Evolutionary conservation across 2,329 filamentous ascomycete species (phyloP), one percentile per base, ranked within the genome.

Genomic region (Trichoderma sp.): DNA sequence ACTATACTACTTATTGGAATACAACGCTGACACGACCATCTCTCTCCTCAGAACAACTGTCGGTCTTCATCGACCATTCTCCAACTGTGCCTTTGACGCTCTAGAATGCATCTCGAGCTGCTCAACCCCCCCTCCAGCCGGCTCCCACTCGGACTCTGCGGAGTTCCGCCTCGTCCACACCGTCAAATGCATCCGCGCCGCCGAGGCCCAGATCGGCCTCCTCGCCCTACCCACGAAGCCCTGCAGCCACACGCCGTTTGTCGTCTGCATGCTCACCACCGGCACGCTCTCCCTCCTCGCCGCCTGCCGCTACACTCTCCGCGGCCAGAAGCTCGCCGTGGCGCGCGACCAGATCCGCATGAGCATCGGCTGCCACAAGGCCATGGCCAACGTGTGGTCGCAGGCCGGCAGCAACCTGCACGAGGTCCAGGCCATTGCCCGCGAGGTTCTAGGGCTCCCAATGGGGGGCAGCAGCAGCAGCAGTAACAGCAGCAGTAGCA

Each of bases 261-360:
- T 72, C 0, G 79, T 77, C 0, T 82, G 80, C 72, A 81, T 81
- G 79, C 69, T 80, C 13, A 79, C 75, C 48, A 76, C 77, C 19
- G 80, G 77, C 0, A 78, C 76, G 0, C 71, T 82, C 2, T 72
- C 77, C 2, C 72, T 78, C 3, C 70, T 78, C 4, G 80, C 80
- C 0, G 80, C 80, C 2, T 81, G 79, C 68, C 75, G 73, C 15
- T 78, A 73, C 61, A 66, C 78, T 25, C 68, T 81, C n/a, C 72
- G 71, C 8, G 77, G 74, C 0, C 71, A 72, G 29, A 73, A 79
- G 17, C 69, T 81, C 5, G 70, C 73, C 1, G 73, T 78, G 1
- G 79, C 79, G n/a, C 73, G 80, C 67, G 76, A 79, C 27, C 80
- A 82, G 70, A 79, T 82, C 25, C 76, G 79, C 5, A 74, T 81